A percentile compares a stretch with the other conserved stretches of the same genome.
These are phyloP conservation scores for Uronychia setigera DNA, from an alignment of 73 alveolate genomes.

Conservation along the genomic window DNA sequence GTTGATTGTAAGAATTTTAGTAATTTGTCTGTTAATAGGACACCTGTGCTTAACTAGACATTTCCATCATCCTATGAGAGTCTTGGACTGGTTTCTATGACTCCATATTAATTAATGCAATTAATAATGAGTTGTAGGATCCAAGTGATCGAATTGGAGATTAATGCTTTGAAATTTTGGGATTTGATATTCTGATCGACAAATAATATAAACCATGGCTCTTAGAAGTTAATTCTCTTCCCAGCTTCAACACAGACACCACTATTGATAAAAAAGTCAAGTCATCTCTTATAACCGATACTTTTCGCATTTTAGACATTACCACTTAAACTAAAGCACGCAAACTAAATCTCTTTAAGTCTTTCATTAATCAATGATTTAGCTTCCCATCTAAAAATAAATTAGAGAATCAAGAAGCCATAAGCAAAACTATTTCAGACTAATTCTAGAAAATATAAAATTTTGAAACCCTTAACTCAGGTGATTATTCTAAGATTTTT, in stretches of 20 bases:
- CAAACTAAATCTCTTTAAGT: neutral
- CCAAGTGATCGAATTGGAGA: neutral
- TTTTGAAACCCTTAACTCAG: neutral
- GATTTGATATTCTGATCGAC: slow-evolving; percentile 10
- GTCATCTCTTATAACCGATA: neutral
- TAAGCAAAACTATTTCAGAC: neutral
- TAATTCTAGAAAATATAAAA: too few species aligned
- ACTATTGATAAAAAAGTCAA: slow-evolving; percentile 65
- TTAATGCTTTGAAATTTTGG: neutral
- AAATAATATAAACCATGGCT: slow-evolving; percentile 76
- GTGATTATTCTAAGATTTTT: neutral
- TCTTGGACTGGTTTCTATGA: too few species aligned
- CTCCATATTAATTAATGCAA: too few species aligned
- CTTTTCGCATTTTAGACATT: neutral
- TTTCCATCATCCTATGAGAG: too few species aligned
- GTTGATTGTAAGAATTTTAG: too few species aligned
- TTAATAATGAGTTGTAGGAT: too few species aligned
- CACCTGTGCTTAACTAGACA: too few species aligned
- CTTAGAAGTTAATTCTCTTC: slow-evolving; percentile 82
- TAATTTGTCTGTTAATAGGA: too few species aligned
- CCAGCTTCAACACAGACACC: slow-evolving; percentile 74
- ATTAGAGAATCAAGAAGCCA: neutral
- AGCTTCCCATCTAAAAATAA: neutral
- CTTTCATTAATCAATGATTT: neutral
- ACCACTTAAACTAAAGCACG: neutral